These are phyloP conservation scores for Phytophthora brassicae DNA, from an alignment of 352 stramenopile species.

Conservation along the genomic window DNA sequence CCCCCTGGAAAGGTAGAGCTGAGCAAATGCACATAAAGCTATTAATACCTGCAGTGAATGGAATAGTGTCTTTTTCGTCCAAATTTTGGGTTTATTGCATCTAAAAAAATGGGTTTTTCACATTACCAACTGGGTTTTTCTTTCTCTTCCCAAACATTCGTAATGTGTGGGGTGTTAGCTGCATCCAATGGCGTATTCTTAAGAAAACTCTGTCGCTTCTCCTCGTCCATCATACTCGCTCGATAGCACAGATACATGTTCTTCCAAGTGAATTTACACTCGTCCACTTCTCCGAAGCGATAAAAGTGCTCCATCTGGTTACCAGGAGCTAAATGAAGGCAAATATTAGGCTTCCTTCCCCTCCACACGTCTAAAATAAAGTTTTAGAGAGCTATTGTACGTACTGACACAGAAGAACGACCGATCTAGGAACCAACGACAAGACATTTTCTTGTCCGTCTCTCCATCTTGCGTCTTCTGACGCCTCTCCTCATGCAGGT, in stretches of 20 bases:
- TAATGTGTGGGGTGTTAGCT: slow-evolving; percentile 47
- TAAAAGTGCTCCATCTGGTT: slow-evolving; percentile 88
- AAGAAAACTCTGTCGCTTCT: slow-evolving; percentile 71
- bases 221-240: slow-evolving; percentile 76
- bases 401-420: slow-evolving; percentile 87
- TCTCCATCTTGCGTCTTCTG: slow-evolving; percentile 37
- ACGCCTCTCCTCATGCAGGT: slow-evolving; percentile 48
- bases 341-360: slow-evolving; percentile 17
- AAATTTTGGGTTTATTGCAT: no score
- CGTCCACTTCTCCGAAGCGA: slow-evolving; percentile 62
- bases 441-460: slow-evolving; percentile 58
- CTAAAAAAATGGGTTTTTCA: no score
- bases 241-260: slow-evolving; percentile 85
- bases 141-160: slow-evolving; percentile 70
- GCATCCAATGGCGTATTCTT: slow-evolving; percentile 69
- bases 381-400: slow-evolving; percentile 19
- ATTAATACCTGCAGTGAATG: no score
- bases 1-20: no score
- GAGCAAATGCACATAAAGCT: slow-evolving; percentile 14
- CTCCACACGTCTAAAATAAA: slow-evolving; percentile 15
- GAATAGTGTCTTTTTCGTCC: slow-evolving; percentile 14
- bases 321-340: slow-evolving; percentile 46
- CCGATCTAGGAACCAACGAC: slow-evolving; percentile 77
- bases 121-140: slow-evolving; percentile 74
- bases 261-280: slow-evolving; percentile 80